Percentiles rank a stretch among this genome's conserved stretches.
Conservation (phyloP, 139 green algal genomes). For the Coelastrella sp. region DNA sequence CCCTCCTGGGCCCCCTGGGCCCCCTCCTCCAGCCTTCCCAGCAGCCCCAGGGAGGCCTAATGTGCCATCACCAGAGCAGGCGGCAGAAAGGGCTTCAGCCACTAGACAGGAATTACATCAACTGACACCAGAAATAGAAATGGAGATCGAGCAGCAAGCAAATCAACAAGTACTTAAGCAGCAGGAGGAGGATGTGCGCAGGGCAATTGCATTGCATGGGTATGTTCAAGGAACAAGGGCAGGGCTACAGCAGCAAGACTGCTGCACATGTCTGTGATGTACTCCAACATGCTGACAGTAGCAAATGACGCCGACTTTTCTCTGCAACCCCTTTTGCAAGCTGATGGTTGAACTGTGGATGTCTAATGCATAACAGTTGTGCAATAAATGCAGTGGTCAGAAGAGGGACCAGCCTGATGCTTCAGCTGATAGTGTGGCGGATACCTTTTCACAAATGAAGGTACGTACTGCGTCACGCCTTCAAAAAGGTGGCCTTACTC, state of each 20-base stretch:
- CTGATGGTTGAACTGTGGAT: neutral
- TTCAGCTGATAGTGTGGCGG: neutral
- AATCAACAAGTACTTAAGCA: neutral
- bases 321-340: neutral
- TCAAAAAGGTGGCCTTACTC: too few relatives aligned
- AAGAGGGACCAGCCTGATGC: conserved; percentile 28
- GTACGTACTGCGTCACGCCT: neutral
- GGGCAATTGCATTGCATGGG: neutral
- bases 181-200: conserved; percentile 21
- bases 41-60: neutral
- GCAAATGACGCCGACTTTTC: too few relatives aligned
- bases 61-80: too few relatives aligned
- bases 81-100: neutral
- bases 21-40: neutral
- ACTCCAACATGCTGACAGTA: neutral
- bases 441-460: conserved; percentile 27
- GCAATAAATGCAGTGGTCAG: conserved; percentile 9
- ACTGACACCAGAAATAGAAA: neutral
- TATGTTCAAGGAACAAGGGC: neutral
- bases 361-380: neutral
- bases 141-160: conserved; percentile 29
- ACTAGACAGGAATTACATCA: neutral
- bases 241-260: neutral
- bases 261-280: neutral
- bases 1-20: conserved; percentile 38